phyloP scores from a whole-genome alignment of 306 rosid genomes.

The Quercus bicolor region DNA sequence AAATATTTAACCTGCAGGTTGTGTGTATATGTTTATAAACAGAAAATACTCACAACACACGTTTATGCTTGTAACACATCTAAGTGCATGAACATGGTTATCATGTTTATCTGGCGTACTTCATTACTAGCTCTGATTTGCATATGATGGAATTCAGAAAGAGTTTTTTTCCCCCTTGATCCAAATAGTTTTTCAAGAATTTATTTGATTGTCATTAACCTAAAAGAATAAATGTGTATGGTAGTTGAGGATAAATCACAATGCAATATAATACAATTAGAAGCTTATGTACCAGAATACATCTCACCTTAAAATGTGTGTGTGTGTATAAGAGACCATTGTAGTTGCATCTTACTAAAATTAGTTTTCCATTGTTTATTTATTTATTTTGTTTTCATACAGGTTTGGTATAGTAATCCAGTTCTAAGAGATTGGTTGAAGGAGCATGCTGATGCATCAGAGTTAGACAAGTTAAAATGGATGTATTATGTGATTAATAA shows the following conservation, averaged over 20 bases:
- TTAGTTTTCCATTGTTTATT: neutral
- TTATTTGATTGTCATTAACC: conserved; percentile 4
- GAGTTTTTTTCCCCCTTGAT: conserved; percentile 1
- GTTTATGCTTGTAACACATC: conserved; percentile 6
- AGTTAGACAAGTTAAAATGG: conserved; percentile 83
- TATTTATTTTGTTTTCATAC: conserved; percentile 21
- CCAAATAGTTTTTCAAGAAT: neutral
- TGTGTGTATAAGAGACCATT: too few relatives aligned
- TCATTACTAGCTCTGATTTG: conserved; percentile 5
- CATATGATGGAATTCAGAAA: conserved; percentile 11
- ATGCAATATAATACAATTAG: neutral
- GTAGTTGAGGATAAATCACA: neutral
- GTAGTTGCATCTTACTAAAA: conserved; percentile 10
- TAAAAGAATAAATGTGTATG: neutral
- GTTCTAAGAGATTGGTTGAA: conserved; percentile 81
- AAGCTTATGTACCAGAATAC: neutral
- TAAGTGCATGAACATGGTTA: conserved; percentile 14
- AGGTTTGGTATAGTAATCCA: conserved; percentile 88
- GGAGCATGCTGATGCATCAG: conserved; percentile 63
- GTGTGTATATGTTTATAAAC: conserved; percentile 6
- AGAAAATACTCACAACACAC: neutral
- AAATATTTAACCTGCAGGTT: conserved; percentile 80
- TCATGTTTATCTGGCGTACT: conserved; percentile 5
- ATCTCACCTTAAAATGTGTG: too few relatives aligned
- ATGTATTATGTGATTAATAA: conserved; percentile 75